These are phyloP conservation scores for Xanthoconium stramineum DNA, from an alignment of 768 basidiomycete genomes.

Conservation along the genomic window DNA sequence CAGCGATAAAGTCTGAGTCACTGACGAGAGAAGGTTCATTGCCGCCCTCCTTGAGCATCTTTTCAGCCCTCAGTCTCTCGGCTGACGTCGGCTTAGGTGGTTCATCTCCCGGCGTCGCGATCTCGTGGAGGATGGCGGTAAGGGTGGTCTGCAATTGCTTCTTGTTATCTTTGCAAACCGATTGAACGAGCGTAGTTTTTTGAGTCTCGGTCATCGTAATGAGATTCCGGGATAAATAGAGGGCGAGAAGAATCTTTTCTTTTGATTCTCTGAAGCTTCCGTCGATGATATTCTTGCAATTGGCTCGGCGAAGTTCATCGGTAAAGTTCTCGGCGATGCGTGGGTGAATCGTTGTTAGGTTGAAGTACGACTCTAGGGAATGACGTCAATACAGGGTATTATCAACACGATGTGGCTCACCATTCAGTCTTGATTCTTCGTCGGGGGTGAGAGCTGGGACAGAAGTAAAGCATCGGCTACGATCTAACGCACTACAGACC, in stretches of 20 bases:
- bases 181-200: constrained; percentile 7
- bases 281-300: constrained; percentile 15
- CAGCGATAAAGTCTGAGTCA: constrained; percentile 22
- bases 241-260: constrained; percentile 20
- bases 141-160: constrained; percentile 10
- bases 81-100: constrained; percentile 7
- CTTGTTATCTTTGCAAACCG: constrained; percentile 14
- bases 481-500: constrained; percentile 17
- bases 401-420: neutral
- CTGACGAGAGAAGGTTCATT: constrained; percentile 18
- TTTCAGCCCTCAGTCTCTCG: constrained; percentile 13
- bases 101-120: neutral
- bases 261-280: constrained; percentile 22
- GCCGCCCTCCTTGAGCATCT: constrained; percentile 22
- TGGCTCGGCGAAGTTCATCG: constrained; percentile 18
- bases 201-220: constrained; percentile 14
- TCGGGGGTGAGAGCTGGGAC: constrained; percentile 11
- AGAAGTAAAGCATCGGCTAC: constrained; percentile 12
- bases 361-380: constrained; percentile 16
- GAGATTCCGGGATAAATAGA: constrained; percentile 15
- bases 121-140: constrained; percentile 16
- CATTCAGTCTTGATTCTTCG: constrained; percentile 13
- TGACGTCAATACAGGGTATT: neutral
- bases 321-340: constrained; percentile 16
- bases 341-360: constrained; percentile 14